phyloP scores from a whole-genome alignment of 371 early-diverging fungal genomes.

The Mortierella sp. region DNA sequence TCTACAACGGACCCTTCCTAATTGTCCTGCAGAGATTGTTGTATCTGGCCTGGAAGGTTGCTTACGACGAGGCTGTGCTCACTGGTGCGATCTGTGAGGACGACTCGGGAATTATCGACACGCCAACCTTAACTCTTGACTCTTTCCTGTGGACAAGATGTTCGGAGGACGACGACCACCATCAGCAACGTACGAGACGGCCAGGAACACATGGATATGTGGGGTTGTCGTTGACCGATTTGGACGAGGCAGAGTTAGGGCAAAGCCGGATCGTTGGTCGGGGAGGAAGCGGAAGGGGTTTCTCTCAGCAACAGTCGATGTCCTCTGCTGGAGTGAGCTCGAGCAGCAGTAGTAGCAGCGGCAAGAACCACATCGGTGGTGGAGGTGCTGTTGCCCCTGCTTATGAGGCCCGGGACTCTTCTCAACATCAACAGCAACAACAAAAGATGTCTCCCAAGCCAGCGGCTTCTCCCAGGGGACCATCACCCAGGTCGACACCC shows the following conservation, averaged over 20 bases:
- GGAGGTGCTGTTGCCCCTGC: not conserved
- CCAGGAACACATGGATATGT: conserved; percentile 45
- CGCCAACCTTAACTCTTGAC: conserved; percentile 19
- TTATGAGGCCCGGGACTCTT: not conserved
- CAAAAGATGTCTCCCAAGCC: conserved; percentile 23
- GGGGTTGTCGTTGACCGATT: conserved; percentile 44
- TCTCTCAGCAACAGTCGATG: conserved; percentile 4
- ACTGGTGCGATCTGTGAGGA: conserved; percentile 52
- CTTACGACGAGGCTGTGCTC: conserved; percentile 56
- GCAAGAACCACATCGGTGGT: not conserved
- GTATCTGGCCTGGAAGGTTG: conserved; percentile 55
- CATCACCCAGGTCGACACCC: conserved; percentile 21
- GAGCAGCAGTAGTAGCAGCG: not conserved
- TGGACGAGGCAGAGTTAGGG: conserved; percentile 52
- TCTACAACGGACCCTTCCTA: conserved; percentile 56
- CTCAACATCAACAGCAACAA: conserved; percentile 11
- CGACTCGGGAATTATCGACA: conserved; percentile 15
- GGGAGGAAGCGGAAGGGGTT: conserved; percentile 32
- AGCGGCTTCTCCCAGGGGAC: not conserved
- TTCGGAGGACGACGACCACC: conserved; percentile 5
- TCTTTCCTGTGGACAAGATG: conserved; percentile 16
- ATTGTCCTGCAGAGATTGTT: conserved; percentile 41
- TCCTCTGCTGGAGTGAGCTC: not conserved
- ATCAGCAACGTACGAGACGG: conserved; percentile 7
- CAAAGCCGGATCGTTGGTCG: conserved; percentile 27